Conservation (phyloP, 2,329 filamentous ascomycete species). For the Ophiostoma sp. region DNA sequence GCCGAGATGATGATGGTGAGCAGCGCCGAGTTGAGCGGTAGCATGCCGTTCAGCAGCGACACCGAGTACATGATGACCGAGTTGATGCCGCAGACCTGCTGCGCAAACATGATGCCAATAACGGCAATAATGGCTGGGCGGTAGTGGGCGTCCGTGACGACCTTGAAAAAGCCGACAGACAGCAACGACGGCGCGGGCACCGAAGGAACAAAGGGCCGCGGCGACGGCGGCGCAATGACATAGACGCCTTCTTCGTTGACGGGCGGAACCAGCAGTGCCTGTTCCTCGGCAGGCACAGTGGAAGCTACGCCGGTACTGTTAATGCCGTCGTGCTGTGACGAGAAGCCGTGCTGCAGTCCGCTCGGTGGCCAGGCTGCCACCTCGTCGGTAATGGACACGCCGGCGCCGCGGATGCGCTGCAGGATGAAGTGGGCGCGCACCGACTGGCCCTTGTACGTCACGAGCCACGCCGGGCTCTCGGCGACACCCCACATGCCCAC, state of each 20-base stretch:
- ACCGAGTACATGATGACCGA: slow-evolving; percentile 99
- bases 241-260: slow-evolving; percentile 2
- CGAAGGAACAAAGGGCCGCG: neutral
- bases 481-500: slow-evolving; percentile 69
- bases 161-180: slow-evolving; percentile 56
- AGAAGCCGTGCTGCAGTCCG: no score
- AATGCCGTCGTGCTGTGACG: neutral
- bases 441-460: slow-evolving; percentile 51
- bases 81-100: slow-evolving; percentile 93
- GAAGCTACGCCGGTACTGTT: slow-evolving; percentile 34
- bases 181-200: slow-evolving; percentile 15
- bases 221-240: slow-evolving; percentile 26
- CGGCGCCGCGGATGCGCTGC: slow-evolving; percentile 67
- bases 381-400: slow-evolving; percentile 67
- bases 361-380: slow-evolving; percentile 51
- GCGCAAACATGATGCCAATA: slow-evolving; percentile 83
- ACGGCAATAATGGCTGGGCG: slow-evolving; percentile 74
- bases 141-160: slow-evolving; percentile 61
- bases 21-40: slow-evolving; percentile 74
- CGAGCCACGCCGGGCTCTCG: slow-evolving; percentile 85
- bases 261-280: slow-evolving; percentile 53
- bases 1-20: slow-evolving; percentile 83
- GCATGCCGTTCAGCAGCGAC: slow-evolving; percentile 71
- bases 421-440: slow-evolving; percentile 61
- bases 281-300: slow-evolving; percentile 50